phyloP scores from a whole-genome alignment of 2,329 filamentous ascomycete genomes.

The Chalaropsis thielavioides region DNA sequence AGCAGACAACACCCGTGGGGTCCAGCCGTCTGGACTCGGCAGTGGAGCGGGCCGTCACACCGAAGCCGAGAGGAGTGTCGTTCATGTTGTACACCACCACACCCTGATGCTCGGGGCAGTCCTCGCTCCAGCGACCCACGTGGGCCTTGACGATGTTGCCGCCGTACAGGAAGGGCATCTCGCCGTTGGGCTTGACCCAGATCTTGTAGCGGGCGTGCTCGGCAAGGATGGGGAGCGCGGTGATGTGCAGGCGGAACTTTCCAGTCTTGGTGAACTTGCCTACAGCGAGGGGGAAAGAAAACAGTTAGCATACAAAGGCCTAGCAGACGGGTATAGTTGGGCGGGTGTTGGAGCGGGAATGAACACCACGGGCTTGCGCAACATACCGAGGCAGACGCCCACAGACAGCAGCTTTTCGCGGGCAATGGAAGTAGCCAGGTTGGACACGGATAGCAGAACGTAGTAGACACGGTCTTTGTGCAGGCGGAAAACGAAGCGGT shows the following conservation, averaged over 20 bases:
- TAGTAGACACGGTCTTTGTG: constrained; percentile 82
- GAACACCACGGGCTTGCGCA: not conserved
- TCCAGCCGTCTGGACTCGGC: constrained; percentile 72
- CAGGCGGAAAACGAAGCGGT: constrained; percentile 75
- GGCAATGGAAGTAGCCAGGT: constrained; percentile 74
- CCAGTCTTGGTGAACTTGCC: constrained; percentile 95
- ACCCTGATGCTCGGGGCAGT: constrained; percentile 85
- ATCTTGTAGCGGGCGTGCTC: constrained; percentile 91
- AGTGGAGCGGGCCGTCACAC: constrained; percentile 76
- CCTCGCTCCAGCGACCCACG: constrained; percentile 72
- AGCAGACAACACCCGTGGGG: constrained; percentile 77
- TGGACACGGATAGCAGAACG: constrained; percentile 75
- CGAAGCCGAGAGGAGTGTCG: constrained; percentile 87
- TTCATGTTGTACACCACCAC: constrained; percentile 85
- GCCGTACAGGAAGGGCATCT: constrained; percentile 95
- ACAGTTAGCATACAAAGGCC: not conserved
- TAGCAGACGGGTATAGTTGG: not conserved
- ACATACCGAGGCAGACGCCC: constrained; percentile 63
- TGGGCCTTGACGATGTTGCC: constrained; percentile 63
- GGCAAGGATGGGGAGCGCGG: constrained; percentile 71
- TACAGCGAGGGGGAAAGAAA: constrained; percentile 21
- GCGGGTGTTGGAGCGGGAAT: not conserved
- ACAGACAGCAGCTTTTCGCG: constrained; percentile 70
- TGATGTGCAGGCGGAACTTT: constrained; percentile 91
- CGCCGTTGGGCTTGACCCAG: constrained; percentile 91